Base-by-base conservation (phyloP, 208 protist genomes). In the Porcisia hertigi region DNA sequence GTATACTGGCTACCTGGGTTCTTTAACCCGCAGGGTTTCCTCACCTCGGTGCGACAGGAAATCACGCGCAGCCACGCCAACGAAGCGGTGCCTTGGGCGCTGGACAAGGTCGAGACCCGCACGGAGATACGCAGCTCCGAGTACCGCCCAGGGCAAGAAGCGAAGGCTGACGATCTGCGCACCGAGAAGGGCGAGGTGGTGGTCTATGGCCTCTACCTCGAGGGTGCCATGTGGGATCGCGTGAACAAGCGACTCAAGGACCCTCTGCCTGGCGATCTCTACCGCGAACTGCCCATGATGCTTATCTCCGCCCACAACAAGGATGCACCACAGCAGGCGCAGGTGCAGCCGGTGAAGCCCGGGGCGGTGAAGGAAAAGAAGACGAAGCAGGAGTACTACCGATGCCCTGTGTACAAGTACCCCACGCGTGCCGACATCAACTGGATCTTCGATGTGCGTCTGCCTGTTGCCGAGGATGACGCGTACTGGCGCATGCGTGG, bases 11-110 rank as follows among this genome's bases (percentile, higher is more conserved):
- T 99, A 18, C 93, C 97, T n/a, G 98, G 98, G 65, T 99, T 99
- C 89, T 99, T 99, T 92, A 99, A 99, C 93, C 98, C 98, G 60
- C 97, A 98, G 77, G 96, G 98, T 58, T 99, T 99, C 88, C 90
- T 99, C 53, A 99, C 99, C 23, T 98, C 98, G n/a, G 96, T 99
- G 73, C 94, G 98, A 49, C 98, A 99, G 89, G 98, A 99, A 76
- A 97, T 98, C 73, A 97, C 95, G 2, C 90, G 96, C 53, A 95
- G 93, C 63, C 94, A 98, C 81, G 82, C 86, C 52, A 94, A 94
- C 75, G 95, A 98, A 80, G 76, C 94, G 20, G 85, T 96, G 63
- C 89, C 89, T 71, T 99, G 98, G 98, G 95, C 98, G 14, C 93
- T 99, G 30, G 98, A 99, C 86, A 98, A 98, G 79, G 97, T 99